Conservation (phyloP, 805 yeast genomes). For the Suhomyces canberraensis region DNA sequence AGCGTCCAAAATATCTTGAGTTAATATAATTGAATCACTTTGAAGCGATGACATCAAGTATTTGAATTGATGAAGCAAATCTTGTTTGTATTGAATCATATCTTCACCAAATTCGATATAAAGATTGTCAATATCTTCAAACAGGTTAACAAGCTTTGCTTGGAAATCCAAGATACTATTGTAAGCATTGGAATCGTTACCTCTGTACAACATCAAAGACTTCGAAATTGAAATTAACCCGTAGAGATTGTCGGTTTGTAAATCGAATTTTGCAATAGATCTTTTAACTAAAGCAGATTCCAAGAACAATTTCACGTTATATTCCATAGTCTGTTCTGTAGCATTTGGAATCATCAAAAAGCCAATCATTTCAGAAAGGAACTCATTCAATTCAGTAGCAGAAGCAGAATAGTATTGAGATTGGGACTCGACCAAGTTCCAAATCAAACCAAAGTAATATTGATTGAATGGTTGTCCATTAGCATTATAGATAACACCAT, state of each 20-base stretch:
- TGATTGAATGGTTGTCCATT: constrained; percentile 16
- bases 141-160: constrained; percentile 29
- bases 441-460: constrained; percentile 29
- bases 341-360: constrained; percentile 15
- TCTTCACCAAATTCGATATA: constrained; percentile 25
- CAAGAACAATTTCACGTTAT: constrained; percentile 19
- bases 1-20: constrained; percentile 13
- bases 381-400: constrained; percentile 23
- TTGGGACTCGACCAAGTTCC: constrained; percentile 36
- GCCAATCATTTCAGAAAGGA: constrained; percentile 26
- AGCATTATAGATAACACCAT: constrained; percentile 20
- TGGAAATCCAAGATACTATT: constrained; percentile 26
- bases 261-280: constrained; percentile 23
- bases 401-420: constrained; percentile 19
- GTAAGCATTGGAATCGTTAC: constrained; percentile 7
- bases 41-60: constrained; percentile 6
- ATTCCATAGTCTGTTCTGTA: constrained; percentile 7
- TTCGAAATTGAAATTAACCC: constrained; percentile 27
- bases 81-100: constrained; percentile 7
- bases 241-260: constrained; percentile 29
- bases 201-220: constrained; percentile 16
- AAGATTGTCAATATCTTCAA: constrained; percentile 39
- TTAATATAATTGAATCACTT: constrained; percentile 3
- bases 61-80: constrained; percentile 10
- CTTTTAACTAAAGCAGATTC: constrained; percentile 29